Conservation (phyloP, 2,329 filamentous ascomycete genomes). For the Sporothrix curviconia region DNA sequence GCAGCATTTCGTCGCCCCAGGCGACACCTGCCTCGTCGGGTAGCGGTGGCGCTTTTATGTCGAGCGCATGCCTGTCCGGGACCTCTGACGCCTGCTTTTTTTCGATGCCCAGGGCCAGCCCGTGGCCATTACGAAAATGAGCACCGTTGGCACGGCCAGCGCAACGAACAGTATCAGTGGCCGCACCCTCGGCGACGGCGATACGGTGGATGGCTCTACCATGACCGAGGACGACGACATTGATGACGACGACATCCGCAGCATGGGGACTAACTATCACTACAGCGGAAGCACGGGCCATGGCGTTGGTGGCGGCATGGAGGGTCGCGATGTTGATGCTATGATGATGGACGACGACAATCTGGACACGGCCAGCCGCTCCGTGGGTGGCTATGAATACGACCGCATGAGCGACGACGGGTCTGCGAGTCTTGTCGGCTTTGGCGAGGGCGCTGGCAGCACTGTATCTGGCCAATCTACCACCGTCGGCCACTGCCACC, state of each 20-base stretch:
- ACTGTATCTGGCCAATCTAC: slow-evolving; percentile 72
- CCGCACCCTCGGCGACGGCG: slow-evolving; percentile 37
- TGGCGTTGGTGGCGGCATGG: no score
- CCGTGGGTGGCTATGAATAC: slow-evolving; percentile 44
- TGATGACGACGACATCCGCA: slow-evolving; percentile 61
- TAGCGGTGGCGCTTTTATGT: slow-evolving; percentile 18
- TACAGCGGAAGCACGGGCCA: slow-evolving; percentile 34
- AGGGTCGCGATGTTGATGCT: slow-evolving; percentile 19
- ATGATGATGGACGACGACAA: slow-evolving; percentile 46
- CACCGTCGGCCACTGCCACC: slow-evolving; percentile 41
- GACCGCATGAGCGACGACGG: slow-evolving; percentile 83
- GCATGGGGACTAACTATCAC: slow-evolving; percentile 56
- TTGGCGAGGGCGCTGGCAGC: slow-evolving; percentile 84
- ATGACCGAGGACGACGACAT: slow-evolving; percentile 35
- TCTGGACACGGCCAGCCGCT: slow-evolving; percentile 42
- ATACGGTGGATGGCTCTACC: slow-evolving; percentile 39
- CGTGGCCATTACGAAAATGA: slow-evolving; percentile 65
- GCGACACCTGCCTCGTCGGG: slow-evolving; percentile 44
- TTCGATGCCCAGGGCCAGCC: slow-evolving; percentile 72
- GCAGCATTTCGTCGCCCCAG: slow-evolving; percentile 29
- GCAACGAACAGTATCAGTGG: slow-evolving; percentile 61
- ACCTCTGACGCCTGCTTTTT: slow-evolving; percentile 58
- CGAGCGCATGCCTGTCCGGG: slow-evolving; percentile 14
- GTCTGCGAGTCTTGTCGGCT: slow-evolving; percentile 77
- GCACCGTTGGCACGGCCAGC: slow-evolving; percentile 84